Conservation (phyloP, 306 rosid species). For the Argentina anserina region DNA sequence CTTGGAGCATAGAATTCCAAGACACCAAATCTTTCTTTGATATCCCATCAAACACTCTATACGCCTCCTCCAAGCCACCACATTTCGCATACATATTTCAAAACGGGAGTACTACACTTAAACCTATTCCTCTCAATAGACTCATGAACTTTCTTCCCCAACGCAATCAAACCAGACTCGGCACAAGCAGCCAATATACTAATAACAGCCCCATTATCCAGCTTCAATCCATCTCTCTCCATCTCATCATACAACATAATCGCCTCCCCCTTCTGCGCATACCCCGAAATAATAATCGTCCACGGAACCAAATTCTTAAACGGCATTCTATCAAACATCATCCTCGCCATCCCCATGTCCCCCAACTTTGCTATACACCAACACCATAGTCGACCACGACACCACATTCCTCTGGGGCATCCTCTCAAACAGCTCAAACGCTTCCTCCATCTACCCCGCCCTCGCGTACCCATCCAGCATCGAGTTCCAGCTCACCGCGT, state of each 20-base stretch:
- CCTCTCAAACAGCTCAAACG: slow-evolving; percentile 54
- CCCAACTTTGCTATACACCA: slow-evolving; percentile 59
- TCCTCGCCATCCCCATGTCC: slow-evolving; percentile 71
- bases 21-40: slow-evolving; percentile 58
- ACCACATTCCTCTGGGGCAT: slow-evolving; percentile 75
- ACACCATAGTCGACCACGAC: slow-evolving; percentile 73
- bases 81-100: slow-evolving; percentile 90
- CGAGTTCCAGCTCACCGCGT: slow-evolving; percentile 79
- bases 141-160: slow-evolving; percentile 65
- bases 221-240: slow-evolving; percentile 59
- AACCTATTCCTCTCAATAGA: slow-evolving; percentile 45
- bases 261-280: slow-evolving; percentile 79
- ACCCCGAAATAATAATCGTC: slow-evolving; percentile 80
- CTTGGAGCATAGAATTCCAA: slow-evolving; percentile 84
- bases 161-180: slow-evolving; percentile 59
- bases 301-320: slow-evolving; percentile 61
- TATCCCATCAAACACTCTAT: slow-evolving; percentile 41
- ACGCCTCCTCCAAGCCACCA: slow-evolving; percentile 56
- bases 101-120: slow-evolving; percentile 56
- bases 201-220: slow-evolving; percentile 52
- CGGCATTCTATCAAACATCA: slow-evolving; percentile 71
- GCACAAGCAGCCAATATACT: slow-evolving; percentile 73
- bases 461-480: slow-evolving; percentile 66
- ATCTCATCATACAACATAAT: slow-evolving; percentile 48
- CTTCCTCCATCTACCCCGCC: slow-evolving; percentile 59